phyloP scores from a whole-genome alignment of 208 protist genomes.

The Trypanosomatidae sp. region DNA sequence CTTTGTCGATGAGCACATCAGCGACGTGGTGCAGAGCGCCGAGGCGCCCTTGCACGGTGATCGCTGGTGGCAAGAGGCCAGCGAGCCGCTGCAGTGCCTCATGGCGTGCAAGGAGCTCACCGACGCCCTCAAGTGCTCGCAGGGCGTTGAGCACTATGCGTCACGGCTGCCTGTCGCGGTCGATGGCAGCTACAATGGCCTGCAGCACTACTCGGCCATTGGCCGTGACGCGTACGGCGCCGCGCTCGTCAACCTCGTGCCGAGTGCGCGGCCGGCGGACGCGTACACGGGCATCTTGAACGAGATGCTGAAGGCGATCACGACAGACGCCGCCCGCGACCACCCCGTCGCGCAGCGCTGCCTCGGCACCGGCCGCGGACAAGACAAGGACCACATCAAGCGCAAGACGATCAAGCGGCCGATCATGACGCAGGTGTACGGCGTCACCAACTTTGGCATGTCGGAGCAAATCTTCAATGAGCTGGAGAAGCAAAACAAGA shows the following conservation, averaged over 20 bases:
- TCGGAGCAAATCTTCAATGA: constrained; percentile 91
- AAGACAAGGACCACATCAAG: constrained; percentile 87
- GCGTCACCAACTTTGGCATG: constrained; percentile 96
- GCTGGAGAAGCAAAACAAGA: constrained; percentile 86
- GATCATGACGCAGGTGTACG: constrained; percentile 98
- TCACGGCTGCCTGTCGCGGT: constrained; percentile 94
- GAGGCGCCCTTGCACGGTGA: constrained; percentile 68
- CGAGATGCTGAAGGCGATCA: constrained; percentile 84
- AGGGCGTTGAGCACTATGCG: constrained; percentile 74
- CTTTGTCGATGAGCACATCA: constrained; percentile 90
- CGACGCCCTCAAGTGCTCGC: constrained; percentile 83
- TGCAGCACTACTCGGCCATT: constrained; percentile 98
- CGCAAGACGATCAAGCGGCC: constrained; percentile 98
- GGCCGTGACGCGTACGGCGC: constrained; percentile 94
- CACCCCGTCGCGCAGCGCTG: constrained; percentile 75
- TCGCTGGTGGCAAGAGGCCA: constrained; percentile 91
- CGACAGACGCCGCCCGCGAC: constrained; percentile 67
- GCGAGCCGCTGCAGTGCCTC: constrained; percentile 93
- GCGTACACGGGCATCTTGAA: constrained; percentile 95
- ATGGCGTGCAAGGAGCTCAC: constrained; percentile 92
- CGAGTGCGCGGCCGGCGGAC: constrained; percentile 88
- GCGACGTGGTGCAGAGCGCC: constrained; percentile 78
- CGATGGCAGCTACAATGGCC: constrained; percentile 96
- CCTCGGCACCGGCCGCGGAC: constrained; percentile 63
- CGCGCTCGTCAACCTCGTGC: constrained; percentile 92